A percentile compares a stretch with the other conserved stretches of the same genome.
Evolutionary conservation across 2,329 filamentous ascomycete species (phyloP).

Genomic region (Colletotrichum lini): DNA sequence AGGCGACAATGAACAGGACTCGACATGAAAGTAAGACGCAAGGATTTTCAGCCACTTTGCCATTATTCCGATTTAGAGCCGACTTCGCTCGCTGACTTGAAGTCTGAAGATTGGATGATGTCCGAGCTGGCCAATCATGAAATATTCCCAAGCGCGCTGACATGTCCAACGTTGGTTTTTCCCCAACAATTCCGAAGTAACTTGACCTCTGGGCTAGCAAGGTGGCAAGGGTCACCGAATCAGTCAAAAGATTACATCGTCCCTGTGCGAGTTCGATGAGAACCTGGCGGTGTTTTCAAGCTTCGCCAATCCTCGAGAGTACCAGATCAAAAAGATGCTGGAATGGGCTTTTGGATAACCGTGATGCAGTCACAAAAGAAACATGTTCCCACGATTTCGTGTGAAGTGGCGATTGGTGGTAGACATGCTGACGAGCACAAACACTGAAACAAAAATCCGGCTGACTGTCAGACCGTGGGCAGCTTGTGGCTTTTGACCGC

Average conservation of each 20-base stretch:
- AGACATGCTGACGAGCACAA: not conserved
- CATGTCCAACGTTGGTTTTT: not conserved
- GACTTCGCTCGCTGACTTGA: no score
- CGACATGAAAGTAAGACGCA: no score
- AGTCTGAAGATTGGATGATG: no score
- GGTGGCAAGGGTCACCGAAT: not conserved
- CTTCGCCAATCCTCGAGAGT: not conserved
- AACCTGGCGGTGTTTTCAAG: not conserved
- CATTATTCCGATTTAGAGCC: no score
- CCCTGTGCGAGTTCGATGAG: not conserved
- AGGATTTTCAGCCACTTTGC: no score
- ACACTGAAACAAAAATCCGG: not conserved
- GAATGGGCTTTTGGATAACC: not conserved
- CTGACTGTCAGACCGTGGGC: not conserved
- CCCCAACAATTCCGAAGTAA: not conserved
- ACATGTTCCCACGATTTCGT: fast-evolving
- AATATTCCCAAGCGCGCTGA: not conserved
- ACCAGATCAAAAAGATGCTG: not conserved
- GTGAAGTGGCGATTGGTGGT: not conserved
- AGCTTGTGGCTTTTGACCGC: not conserved
- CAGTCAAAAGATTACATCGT: not conserved
- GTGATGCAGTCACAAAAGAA: not conserved
- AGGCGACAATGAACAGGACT: no score
- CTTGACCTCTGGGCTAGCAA: not conserved
- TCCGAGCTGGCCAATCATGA: not conserved